Conservation (phyloP, 331 rosid species). For the Acacia pycnantha region DNA sequence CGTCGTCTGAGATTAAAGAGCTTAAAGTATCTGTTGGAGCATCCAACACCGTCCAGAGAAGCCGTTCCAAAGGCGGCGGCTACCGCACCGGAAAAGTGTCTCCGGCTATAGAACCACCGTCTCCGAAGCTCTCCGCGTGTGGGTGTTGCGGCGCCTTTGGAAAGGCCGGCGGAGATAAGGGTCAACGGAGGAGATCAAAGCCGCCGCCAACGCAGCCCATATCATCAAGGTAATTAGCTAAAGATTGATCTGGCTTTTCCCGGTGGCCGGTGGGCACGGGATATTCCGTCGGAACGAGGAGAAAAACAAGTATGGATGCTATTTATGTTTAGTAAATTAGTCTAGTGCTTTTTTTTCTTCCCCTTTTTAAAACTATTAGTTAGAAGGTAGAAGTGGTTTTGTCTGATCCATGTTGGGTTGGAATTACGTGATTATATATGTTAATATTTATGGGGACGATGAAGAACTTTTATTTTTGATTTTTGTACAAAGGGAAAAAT, state of each 20-base stretch:
- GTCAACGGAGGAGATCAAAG: constrained; percentile 19
- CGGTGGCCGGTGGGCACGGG: constrained; percentile 21
- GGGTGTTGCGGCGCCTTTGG: constrained; percentile 64
- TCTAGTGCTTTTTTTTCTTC: neutral
- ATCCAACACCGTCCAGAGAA: constrained; percentile 49
- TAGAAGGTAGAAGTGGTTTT: constrained; percentile 9
- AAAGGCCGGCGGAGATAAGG: constrained; percentile 42
- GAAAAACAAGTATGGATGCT: neutral
- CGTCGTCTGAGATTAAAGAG: constrained; percentile 6
- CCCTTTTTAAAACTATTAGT: neutral
- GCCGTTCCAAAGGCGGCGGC: constrained; percentile 55
- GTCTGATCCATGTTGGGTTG: neutral
- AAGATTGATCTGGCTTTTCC: neutral
- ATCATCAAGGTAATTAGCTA: constrained; percentile 33
- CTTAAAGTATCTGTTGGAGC: constrained; percentile 25
- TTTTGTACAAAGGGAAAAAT: constrained; percentile 30
- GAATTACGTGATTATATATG: neutral
- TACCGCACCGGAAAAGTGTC: constrained; percentile 59
- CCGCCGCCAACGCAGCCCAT: constrained; percentile 39
- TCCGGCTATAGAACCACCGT: constrained; percentile 76
- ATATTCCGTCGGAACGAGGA: constrained; percentile 23
- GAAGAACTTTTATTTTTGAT: constrained; percentile 11
- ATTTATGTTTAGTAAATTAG: neutral
- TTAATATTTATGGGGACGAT: constrained; percentile 10
- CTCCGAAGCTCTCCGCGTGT: constrained; percentile 69